Evolutionary conservation across 805 yeast species (phyloP).

Genomic region (Lachancea sp.): DNA sequence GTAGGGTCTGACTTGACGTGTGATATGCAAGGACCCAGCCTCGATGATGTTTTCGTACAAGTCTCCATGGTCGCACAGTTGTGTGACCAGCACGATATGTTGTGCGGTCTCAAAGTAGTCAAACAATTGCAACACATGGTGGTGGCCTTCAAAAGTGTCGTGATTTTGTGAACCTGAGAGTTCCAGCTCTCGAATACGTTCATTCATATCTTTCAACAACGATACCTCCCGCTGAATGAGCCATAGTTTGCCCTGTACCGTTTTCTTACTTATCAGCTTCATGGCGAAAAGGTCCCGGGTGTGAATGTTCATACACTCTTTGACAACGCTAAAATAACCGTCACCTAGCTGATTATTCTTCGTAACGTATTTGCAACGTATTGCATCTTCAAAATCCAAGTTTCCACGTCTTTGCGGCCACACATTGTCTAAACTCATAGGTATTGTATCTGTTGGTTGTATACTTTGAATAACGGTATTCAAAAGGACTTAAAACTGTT

Average conservation of each 20-base stretch:
- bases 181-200: constrained; percentile 31
- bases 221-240: constrained; percentile 55
- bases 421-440: not conserved
- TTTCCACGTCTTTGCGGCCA: constrained; percentile 5
- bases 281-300: constrained; percentile 44
- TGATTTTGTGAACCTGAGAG: constrained; percentile 3
- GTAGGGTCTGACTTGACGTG: constrained; percentile 44
- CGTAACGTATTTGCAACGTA: constrained; percentile 26
- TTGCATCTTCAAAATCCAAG: not conserved
- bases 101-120: constrained; percentile 67
- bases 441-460: not conserved
- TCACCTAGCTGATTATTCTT: constrained; percentile 33
- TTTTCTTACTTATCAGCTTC: constrained; percentile 33
- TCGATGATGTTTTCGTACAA: constrained; percentile 52
- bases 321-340: constrained; percentile 47
- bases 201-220: constrained; percentile 35
- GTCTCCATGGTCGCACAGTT: constrained; percentile 63
- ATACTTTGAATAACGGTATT: too few relatives aligned
- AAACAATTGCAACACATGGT: constrained; percentile 51
- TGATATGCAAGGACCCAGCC: constrained; percentile 39
- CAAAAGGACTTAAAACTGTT: not conserved
- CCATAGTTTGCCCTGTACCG: constrained; percentile 27
- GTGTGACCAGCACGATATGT: constrained; percentile 52
- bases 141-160: constrained; percentile 31
- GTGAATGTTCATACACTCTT: constrained; percentile 40